Conservation (phyloP, 441 rosid genomes). For the Brassica balearica region DNA sequence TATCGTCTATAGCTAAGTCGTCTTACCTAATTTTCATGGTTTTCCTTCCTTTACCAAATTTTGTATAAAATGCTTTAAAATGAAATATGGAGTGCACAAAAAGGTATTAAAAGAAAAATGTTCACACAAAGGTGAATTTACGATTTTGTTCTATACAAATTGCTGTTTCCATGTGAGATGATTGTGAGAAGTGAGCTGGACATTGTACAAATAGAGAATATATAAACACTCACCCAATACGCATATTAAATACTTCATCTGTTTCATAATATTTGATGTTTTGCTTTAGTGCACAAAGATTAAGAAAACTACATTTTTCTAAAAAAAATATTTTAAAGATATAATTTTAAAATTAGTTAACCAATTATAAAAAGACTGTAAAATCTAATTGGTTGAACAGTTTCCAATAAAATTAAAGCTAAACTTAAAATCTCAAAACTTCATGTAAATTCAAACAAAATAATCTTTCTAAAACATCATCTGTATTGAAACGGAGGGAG, state of each 20-base stretch:
- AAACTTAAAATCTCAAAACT: too few species aligned
- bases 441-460: too few species aligned
- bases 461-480: too few species aligned
- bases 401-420: too few species aligned
- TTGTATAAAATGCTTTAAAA: neutral
- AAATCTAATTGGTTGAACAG: too few species aligned
- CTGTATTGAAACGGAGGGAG: too few species aligned
- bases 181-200: conserved; percentile 56
- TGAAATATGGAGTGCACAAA: neutral
- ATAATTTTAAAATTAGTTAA: too few species aligned
- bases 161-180: conserved; percentile 51
- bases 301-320: too few species aligned
- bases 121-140: neutral
- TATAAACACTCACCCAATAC: conserved; percentile 32
- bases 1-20: neutral
- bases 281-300: too few species aligned
- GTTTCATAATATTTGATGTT: too few species aligned
- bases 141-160: conserved; percentile 28
- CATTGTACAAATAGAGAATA: conserved; percentile 40
- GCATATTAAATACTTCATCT: neutral
- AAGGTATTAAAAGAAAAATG: conserved; percentile 19
- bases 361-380: too few species aligned
- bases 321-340: too few species aligned
- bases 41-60: conserved; percentile 19
- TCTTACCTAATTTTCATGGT: neutral